phyloP scores from a whole-genome alignment of 495 filamentous ascomycete genomes.

The Penicillium parvum region DNA sequence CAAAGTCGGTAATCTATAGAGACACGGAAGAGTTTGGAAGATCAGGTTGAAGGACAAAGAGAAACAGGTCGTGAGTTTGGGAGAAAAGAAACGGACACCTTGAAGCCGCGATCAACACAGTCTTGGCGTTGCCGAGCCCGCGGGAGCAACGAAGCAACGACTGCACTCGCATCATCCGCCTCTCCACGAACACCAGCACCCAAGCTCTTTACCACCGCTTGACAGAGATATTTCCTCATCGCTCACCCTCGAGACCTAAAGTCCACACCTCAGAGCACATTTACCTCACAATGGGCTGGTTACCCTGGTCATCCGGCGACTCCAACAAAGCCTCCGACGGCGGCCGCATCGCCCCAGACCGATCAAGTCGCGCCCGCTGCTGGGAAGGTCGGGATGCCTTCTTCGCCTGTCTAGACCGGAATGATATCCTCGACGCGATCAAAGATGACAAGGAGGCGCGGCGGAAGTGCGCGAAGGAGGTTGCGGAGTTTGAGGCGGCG shows the following conservation, averaged over 20 bases:
- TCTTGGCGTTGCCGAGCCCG: conserved; percentile 21
- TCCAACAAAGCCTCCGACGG: conserved; percentile 50
- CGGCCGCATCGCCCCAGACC: conserved; percentile 69
- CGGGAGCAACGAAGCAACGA: conserved; percentile 14
- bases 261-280: neutral
- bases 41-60: neutral
- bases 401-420: conserved; percentile 76
- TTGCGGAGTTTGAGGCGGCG: conserved; percentile 63
- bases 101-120: conserved; percentile 21
- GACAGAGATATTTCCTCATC: neutral
- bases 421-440: conserved; percentile 80
- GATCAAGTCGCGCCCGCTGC: conserved; percentile 71
- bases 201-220: neutral
- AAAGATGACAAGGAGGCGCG: conserved; percentile 62
- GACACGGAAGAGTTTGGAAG: neutral
- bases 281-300: conserved; percentile 44
- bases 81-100: conserved; percentile 7
- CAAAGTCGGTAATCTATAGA: too few species aligned
- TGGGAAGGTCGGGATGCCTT: conserved; percentile 84
- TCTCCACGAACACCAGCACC: neutral
- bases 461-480: conserved; percentile 62
- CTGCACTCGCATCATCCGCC: neutral
- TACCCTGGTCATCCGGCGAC: conserved; percentile 41
- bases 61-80: conserved; percentile 1
- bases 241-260: neutral